A percentile compares a stretch with the other conserved stretches of the same genome.
These are phyloP conservation scores for Cylindrodendrum hubeiense DNA, from an alignment of 2,329 filamentous ascomycete genomes.

Conservation along the genomic window DNA sequence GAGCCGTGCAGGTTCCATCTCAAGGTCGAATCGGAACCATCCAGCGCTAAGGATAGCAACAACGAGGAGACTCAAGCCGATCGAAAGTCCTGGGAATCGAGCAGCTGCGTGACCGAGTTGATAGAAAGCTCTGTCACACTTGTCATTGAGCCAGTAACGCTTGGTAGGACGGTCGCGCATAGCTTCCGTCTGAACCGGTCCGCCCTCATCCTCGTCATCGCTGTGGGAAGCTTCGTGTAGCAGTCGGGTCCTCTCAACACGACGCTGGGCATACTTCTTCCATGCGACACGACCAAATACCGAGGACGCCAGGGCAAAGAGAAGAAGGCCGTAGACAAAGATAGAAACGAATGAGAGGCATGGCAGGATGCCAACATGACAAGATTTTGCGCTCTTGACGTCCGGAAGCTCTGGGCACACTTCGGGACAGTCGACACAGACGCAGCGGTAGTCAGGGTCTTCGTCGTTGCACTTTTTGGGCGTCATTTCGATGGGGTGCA, in stretches of 20 bases:
- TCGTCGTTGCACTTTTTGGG: slow-evolving; percentile 92
- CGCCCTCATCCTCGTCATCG: slow-evolving; percentile 94
- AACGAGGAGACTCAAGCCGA: slow-evolving; percentile 78
- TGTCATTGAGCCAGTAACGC: slow-evolving; percentile 86
- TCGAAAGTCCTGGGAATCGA: slow-evolving; percentile 86
- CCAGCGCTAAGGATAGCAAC: slow-evolving; percentile 86
- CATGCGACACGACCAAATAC: slow-evolving; percentile 82
- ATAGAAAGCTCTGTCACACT: slow-evolving; percentile 84
- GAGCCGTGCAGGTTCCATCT: slow-evolving; percentile 88
- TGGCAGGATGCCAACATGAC: slow-evolving; percentile 87
- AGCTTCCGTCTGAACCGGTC: slow-evolving; percentile 78
- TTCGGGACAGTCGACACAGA: slow-evolving; percentile 91
- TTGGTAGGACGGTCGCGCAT: slow-evolving; percentile 84
- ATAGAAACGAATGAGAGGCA: slow-evolving; percentile 95
- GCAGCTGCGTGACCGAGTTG: slow-evolving; percentile 85
- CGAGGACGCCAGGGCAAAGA: slow-evolving; percentile 75
- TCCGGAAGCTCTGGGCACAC: slow-evolving; percentile 87
- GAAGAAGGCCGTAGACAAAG: slow-evolving; percentile 82
- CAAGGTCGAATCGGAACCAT: slow-evolving; percentile 90
- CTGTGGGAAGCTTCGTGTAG: slow-evolving; percentile 86
- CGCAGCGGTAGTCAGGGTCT: slow-evolving; percentile 87
- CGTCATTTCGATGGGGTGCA: slow-evolving; percentile 77
- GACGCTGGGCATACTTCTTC: slow-evolving; percentile 77
- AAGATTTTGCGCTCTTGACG: slow-evolving; percentile 77
- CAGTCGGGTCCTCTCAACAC: slow-evolving; percentile 85